phyloP scores from a whole-genome alignment of 768 basidiomycete species.

The Psilocybe sp. region DNA sequence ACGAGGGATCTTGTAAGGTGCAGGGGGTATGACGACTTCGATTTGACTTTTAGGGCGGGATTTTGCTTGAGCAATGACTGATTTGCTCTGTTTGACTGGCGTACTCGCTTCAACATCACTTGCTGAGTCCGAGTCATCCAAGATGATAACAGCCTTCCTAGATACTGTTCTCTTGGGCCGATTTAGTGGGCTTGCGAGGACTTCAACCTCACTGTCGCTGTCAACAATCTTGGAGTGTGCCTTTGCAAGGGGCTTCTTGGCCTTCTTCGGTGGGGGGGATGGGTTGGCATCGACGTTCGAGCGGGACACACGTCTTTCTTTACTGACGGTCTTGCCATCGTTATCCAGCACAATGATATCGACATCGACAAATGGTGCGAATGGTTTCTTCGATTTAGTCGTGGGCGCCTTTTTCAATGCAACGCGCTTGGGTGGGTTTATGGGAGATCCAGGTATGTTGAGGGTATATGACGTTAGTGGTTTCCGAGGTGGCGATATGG shows the following conservation, averaged over 20 bases:
- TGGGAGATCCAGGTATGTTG: constrained; percentile 37
- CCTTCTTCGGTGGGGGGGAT: constrained; percentile 2
- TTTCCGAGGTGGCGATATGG: constrained; percentile 26
- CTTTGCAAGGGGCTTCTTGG: constrained; percentile 3
- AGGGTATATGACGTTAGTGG: constrained; percentile 28
- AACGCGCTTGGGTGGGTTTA: constrained; percentile 22
- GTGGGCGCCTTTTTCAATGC: constrained; percentile 22
- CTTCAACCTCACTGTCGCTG: constrained; percentile 21
- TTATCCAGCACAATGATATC: constrained; percentile 70
- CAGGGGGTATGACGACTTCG: constrained; percentile 42
- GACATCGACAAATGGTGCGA: constrained; percentile 52
- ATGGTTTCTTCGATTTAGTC: constrained; percentile 33
- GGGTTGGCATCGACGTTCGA: constrained; percentile 38
- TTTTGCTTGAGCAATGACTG: constrained; percentile 4
- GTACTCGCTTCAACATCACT: constrained; percentile 16
- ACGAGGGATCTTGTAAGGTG: constrained; percentile 25
- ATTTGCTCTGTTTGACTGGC: constrained; percentile 12
- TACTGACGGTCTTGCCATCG: constrained; percentile 51
- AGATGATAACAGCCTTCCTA: constrained; percentile 35
- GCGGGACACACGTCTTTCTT: constrained; percentile 59
- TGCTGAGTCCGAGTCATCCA: constrained; percentile 47
- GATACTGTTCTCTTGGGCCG: constrained; percentile 24
- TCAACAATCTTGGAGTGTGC: constrained; percentile 9
- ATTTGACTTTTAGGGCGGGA: constrained; percentile 16
- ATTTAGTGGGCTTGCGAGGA: constrained; percentile 18